Base-by-base conservation (phyloP, 345 rosid genomes). In the Excoecaria agallocha region DNA sequence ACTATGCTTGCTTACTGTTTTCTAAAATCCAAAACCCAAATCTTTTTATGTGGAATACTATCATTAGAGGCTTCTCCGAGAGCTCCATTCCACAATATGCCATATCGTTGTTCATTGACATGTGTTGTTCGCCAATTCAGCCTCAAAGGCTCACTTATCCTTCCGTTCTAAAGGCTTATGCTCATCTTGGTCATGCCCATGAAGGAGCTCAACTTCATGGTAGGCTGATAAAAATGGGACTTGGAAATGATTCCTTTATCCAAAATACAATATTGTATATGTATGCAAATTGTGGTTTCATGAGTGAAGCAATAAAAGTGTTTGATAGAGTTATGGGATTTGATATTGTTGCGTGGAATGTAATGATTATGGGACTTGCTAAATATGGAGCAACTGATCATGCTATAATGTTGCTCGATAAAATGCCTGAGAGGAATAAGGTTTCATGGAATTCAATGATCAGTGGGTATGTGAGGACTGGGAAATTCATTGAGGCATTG, bases 371-470 rank as follows among this genome's bases (percentile, higher is more conserved):
- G 75, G 94, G 96, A 35, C 73, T 87, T 8, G 86, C 89, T 3
- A 94, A 84, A 75, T 64, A 74, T 49, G 88, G 94, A 66, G 82
- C 78, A 74, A 68, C 90, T 62, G 89, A 88, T 13, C 74, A 90
- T 45, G 80, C 98, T 0, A 70, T 84, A 51, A 74, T 77, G 24
- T 38, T 92, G 82, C 90, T 94, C 43, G 92, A 88, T 61, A 69
- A 76, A 80, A 89, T 85, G 88, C 68, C 76, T 0, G 37, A 1
- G 17, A 88, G 85, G 72, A 92, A 75, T 68, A 77, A 73, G 30
- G 78, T 89, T 45, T 74, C 97, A 13, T 92, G 98, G 96, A 94
- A 88, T 73, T 82, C 93, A 19, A 87, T 89, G 92, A 82, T 86
- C 6, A 87, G 93, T 78, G 93, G 93, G 70, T 88, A 82, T 80